Conservation (phyloP, 495 filamentous ascomycete genomes). For the Lichina pygmaea region DNA sequence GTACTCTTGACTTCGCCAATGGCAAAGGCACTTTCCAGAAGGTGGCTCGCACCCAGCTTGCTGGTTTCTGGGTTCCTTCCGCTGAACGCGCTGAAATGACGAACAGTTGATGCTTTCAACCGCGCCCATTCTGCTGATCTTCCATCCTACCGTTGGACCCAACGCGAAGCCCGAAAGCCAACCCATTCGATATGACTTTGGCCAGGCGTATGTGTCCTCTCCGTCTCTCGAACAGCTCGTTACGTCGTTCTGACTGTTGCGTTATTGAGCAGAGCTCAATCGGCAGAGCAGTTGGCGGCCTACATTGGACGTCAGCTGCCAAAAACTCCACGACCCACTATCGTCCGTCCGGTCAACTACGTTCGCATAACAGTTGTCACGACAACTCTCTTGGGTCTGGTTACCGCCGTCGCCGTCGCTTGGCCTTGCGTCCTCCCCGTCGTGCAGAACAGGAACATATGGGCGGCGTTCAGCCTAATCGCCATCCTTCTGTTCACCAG, state of each 20-base stretch:
- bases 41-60: slow-evolving; percentile 18
- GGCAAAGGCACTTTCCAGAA: slow-evolving; percentile 73
- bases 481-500: slow-evolving; percentile 81
- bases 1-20: slow-evolving; percentile 67
- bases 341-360: slow-evolving; percentile 75
- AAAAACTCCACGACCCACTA: slow-evolving; percentile 39
- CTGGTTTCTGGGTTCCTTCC: background rate
- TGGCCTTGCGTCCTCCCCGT: slow-evolving; percentile 66
- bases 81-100: background rate
- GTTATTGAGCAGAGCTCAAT: slow-evolving; percentile 25
- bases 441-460: slow-evolving; percentile 72
- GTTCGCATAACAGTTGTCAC: slow-evolving; percentile 38
- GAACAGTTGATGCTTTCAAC: slow-evolving; percentile 75
- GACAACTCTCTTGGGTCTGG: slow-evolving; percentile 34
- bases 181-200: slow-evolving; percentile 72
- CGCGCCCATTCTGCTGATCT: slow-evolving; percentile 68
- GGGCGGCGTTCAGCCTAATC: slow-evolving; percentile 78
- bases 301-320: slow-evolving; percentile 63
- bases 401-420: slow-evolving; percentile 45
- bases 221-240: background rate
- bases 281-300: slow-evolving; percentile 47
- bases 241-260: background rate
- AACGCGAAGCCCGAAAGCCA: slow-evolving; percentile 39
- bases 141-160: slow-evolving; percentile 70
- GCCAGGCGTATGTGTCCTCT: slow-evolving; percentile 29